Percentiles rank a stretch among this genome's conserved stretches.
These are phyloP conservation scores for Bocquillonia castaneifolia DNA, from an alignment of 441 rosid genomes.

Conservation along the genomic window DNA sequence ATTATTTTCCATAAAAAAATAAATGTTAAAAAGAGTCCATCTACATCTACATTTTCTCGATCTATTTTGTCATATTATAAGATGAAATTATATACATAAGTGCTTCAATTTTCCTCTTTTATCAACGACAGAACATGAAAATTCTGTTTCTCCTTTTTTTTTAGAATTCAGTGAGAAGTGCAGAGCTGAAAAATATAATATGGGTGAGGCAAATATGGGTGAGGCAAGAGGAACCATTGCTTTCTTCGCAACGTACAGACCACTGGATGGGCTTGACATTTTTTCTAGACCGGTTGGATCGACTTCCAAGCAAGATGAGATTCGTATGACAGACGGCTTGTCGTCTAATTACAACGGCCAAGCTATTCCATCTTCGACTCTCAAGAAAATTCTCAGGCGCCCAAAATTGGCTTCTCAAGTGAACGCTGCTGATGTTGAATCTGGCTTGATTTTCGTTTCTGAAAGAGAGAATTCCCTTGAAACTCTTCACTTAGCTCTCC, in stretches of 20 bases:
- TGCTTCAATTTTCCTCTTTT: too few species aligned
- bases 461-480: neutral
- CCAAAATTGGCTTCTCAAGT: neutral
- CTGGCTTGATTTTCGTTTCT: slow-evolving; percentile 5
- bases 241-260: slow-evolving; percentile 8
- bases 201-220: neutral
- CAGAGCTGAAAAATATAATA: too few species aligned
- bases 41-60: too few species aligned
- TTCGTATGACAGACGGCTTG: neutral
- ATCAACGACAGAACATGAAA: too few species aligned
- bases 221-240: slow-evolving; percentile 7
- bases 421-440: neutral
- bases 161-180: too few species aligned
- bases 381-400: slow-evolving; percentile 4
- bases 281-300: neutral
- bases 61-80: too few species aligned
- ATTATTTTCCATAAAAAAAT: too few species aligned
- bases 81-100: too few species aligned
- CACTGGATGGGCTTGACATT: neutral
- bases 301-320: neutral
- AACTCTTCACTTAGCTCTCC: slow-evolving; percentile 7
- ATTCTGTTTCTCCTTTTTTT: too few species aligned
- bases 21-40: too few species aligned
- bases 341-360: slow-evolving; percentile 2
- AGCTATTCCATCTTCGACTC: neutral